Percentiles rank a stretch among this genome's conserved stretches.
phyloP scores from a whole-genome alignment of 148 eudicot genomes.

The Vaccinium macrocarpon region DNA sequence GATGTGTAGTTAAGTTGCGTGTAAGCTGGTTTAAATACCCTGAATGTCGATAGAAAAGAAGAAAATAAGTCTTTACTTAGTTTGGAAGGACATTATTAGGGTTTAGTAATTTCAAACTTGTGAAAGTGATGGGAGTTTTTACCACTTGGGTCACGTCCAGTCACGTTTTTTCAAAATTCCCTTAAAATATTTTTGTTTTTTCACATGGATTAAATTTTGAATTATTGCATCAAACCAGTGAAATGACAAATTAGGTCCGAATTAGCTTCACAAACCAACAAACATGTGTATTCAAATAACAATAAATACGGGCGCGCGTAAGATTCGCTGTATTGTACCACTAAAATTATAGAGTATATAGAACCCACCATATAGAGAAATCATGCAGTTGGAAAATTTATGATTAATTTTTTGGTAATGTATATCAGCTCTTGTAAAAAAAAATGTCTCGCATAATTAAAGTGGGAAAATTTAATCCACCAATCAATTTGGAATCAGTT shows the following conservation, averaged over 20 bases:
- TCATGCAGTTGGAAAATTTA: too few species aligned
- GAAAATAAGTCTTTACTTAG: background rate
- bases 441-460: too few species aligned
- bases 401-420: too few species aligned
- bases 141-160: background rate
- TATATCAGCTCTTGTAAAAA: too few species aligned
- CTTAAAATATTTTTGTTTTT: background rate
- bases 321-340: too few species aligned
- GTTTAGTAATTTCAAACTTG: background rate
- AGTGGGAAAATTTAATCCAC: too few species aligned
- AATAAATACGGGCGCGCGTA: background rate
- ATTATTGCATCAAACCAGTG: background rate
- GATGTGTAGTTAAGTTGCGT: too few species aligned
- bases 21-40: too few species aligned
- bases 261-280: background rate
- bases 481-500: too few species aligned
- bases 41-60: too few species aligned
- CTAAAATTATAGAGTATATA: too few species aligned
- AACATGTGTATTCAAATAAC: background rate
- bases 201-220: background rate
- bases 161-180: background rate
- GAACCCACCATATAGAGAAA: background rate
- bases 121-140: background rate
- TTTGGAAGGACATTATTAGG: background rate
- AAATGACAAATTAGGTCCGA: background rate